Base-by-base conservation (phyloP, 2,329 filamentous ascomycete species). In the Claviceps paspali region DNA sequence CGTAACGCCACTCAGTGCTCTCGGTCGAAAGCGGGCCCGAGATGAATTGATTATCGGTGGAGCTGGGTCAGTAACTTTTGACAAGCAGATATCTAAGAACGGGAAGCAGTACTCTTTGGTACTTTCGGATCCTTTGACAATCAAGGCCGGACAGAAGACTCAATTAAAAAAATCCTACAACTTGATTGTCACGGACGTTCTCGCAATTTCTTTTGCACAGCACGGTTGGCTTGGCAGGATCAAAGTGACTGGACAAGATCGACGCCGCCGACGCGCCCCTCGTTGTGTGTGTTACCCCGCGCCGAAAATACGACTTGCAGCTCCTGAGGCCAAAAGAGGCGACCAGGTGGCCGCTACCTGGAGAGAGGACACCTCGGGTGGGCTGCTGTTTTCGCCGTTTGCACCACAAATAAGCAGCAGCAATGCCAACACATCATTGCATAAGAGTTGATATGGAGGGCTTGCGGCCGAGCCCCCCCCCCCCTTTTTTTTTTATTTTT, bases 351-450 rank as follows among this genome's bases (percentile, higher is more conserved):
- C 27, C 34, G 38, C 27, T 28, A 30, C 26, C 38, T 29, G 26
- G 26, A 15, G 17, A 31, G 18, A 27, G 28, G 36, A 11, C 36
- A 29, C 27, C 30, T 35, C 9, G 26, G 35, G 40, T 36, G 36
- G 40, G 27, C 36, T 39, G 40, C 40, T n/a, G 15, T 33, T 39
- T 38, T 23, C 30, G 33, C 38, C 38, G 19, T 41, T 19, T 39
- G 56, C 56, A 47, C 18, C 37, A 35, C 31, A 28, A 35, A 24
- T 18, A 26, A 37, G 38, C 42, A 31, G 48, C 52, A 59, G 70
- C 68, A 73, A 59, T 81, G 77, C 75, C 78, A 82, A 73, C 77
- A 76, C 78, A 82, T 80, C 76, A 74, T 59, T 80, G 76, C 78
- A 78, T 82, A 67, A 68, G 64, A 60, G 58, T 59, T 59, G 11